These are phyloP conservation scores for Brassica hybrid DNA, from an alignment of 441 rosid species.

Conservation along the genomic window DNA sequence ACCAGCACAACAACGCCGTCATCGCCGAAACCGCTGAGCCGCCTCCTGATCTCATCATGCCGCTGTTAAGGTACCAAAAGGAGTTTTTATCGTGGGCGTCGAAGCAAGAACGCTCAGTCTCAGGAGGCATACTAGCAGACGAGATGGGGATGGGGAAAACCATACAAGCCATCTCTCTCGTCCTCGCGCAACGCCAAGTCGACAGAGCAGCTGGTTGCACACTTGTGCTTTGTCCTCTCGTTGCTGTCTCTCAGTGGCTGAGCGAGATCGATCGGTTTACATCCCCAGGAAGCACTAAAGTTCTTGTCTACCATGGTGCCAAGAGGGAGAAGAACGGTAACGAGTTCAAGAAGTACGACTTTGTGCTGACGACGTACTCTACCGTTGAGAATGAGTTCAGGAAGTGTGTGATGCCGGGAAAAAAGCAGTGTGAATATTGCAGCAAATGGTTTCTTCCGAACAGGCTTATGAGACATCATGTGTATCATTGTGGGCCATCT, in stretches of 20 bases:
- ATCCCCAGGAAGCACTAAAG: slow-evolving; percentile 73
- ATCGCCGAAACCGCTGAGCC: slow-evolving; percentile 65
- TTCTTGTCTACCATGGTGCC: slow-evolving; percentile 84
- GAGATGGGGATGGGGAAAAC: slow-evolving; percentile 99
- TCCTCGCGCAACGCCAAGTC: slow-evolving; percentile 73
- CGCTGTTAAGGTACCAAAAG: slow-evolving; percentile 86
- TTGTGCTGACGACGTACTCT: slow-evolving; percentile 88
- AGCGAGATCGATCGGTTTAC: slow-evolving; percentile 82
- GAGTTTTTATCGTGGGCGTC: slow-evolving; percentile 96
- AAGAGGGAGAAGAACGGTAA: slow-evolving; percentile 64
- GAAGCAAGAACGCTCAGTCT: slow-evolving; percentile 80
- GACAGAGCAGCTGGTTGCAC: slow-evolving; percentile 51
- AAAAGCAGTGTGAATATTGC: slow-evolving; percentile 67
- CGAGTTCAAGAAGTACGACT: slow-evolving; percentile 72
- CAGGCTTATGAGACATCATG: slow-evolving; percentile 59
- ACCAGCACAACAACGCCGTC: slow-evolving; percentile 57
- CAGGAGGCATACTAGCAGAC: slow-evolving; percentile 96
- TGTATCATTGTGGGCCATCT: slow-evolving; percentile 81
- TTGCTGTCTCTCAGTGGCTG: slow-evolving; percentile 93
- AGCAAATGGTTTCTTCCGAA: slow-evolving; percentile 60
- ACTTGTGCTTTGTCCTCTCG: slow-evolving; percentile 91
- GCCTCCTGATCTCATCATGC: slow-evolving; percentile 70
- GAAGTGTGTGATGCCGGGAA: slow-evolving; percentile 74
- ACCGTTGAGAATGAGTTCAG: slow-evolving; percentile 85
- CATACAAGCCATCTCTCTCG: slow-evolving; percentile 92